Base-by-base conservation (phyloP, 1,284 basidiomycete species). In the Cryptococcus sp. region DNA sequence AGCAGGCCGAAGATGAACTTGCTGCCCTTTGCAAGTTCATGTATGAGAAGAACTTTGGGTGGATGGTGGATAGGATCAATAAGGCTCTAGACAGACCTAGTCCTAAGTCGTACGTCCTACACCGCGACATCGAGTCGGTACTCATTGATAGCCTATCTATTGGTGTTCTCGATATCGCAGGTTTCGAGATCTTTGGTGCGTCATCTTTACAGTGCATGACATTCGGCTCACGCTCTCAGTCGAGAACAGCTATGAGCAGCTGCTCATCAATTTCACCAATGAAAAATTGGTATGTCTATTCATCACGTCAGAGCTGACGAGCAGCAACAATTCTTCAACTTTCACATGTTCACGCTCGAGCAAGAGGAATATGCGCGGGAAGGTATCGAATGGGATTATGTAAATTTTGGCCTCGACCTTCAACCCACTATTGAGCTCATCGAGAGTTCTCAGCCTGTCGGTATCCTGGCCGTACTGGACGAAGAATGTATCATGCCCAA, bases 401-500 rank as follows among this genome's bases (percentile, higher is more conserved):
- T 97, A 76, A 97, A 98, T 77, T 99, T 99, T 72, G 96, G 94
- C 16, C 81, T 98, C 45, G 94, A 98, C 72, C 79, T 98, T 7
- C 96, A 98, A 72, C 94, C 96, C 0, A 98, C 96, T 0, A 98
- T 99, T 72, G 94, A 98, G 69, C 83, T 98, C 50, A 98, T 99
- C 65, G 96, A 98, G 76, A 78, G 81, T 9, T 67, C 66, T 7
- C 69, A 75, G 39, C 80, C 80, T 1, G 92, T 98, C 60, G 96
- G 96, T 55, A 88, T 98, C 52, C 81, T 99, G 37, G 91, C 91
- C 56, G 86, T 88, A 62, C 79, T 99, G 45, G 96, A 99, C 71
- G 96, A 98, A 71, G 96, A 98, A 66, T 98, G 93, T 70, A 98
- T 98, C 75, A 98, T 98, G 94, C 96, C 96, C 42, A 92, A 90